Conservation (phyloP, 371 early-diverging fungal species). For the Mucor mucedo region DNA sequence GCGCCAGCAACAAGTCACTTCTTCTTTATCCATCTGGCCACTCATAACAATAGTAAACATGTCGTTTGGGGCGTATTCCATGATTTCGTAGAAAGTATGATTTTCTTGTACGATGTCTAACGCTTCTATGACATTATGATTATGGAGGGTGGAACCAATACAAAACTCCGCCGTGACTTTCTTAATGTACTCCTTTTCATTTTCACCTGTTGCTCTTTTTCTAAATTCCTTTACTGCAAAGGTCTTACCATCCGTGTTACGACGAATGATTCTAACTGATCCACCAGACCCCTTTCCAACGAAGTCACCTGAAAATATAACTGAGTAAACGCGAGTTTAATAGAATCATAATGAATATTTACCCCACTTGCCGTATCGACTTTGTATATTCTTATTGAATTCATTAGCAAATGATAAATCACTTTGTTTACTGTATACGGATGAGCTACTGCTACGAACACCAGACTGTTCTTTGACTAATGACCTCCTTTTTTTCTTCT, state of each 20-base stretch:
- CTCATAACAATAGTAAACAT: slow-evolving; percentile 72
- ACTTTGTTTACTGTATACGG: slow-evolving; percentile 25
- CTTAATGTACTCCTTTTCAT: slow-evolving; percentile 78
- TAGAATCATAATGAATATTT: slow-evolving; percentile 16
- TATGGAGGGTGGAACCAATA: slow-evolving; percentile 77
- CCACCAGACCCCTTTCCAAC: slow-evolving; percentile 81
- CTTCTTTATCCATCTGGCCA: slow-evolving; percentile 61
- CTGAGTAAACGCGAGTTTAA: neutral
- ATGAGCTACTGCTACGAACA: slow-evolving; percentile 50
- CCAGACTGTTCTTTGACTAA: slow-evolving; percentile 11
- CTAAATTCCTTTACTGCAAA: slow-evolving; percentile 87
- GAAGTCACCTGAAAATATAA: slow-evolving; percentile 31
- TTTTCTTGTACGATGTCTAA: slow-evolving; percentile 76
- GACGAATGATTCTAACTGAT: slow-evolving; percentile 68
- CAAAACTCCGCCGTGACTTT: slow-evolving; percentile 85
- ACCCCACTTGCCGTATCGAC: slow-evolving; percentile 55
- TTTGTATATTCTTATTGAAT: slow-evolving; percentile 34
- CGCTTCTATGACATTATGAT: slow-evolving; percentile 84
- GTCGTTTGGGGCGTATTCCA: slow-evolving; percentile 82
- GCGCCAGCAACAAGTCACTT: slow-evolving; percentile 70
- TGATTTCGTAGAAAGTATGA: slow-evolving; percentile 67
- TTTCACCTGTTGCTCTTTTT: slow-evolving; percentile 63
- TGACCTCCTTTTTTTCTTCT: slow-evolving; percentile 28
- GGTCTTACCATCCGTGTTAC: slow-evolving; percentile 57
- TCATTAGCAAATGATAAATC: slow-evolving; percentile 48